phyloP scores from a whole-genome alignment of 306 rosid species.

The Cajanus cajan region DNA sequence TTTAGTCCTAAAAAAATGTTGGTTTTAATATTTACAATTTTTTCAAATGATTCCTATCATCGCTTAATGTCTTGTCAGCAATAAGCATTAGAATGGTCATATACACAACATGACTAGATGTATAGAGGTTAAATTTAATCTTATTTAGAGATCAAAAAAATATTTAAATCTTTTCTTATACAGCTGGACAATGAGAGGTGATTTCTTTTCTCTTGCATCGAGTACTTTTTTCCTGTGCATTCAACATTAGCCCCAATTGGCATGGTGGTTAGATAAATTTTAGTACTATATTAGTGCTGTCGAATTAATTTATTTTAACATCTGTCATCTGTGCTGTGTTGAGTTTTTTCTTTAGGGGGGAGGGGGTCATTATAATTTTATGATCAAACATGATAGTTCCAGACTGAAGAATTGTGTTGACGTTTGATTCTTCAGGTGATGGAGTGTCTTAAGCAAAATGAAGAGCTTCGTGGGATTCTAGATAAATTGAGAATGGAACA shows the following conservation, averaged over 20 bases:
- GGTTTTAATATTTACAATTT: too few species aligned
- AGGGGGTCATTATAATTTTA: background rate
- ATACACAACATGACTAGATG: background rate
- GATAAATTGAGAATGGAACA: conserved; percentile 72
- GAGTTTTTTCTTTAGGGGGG: background rate
- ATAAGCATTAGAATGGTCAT: background rate
- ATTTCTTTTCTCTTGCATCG: conserved; percentile 1
- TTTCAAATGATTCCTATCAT: background rate
- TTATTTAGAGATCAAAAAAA: background rate
- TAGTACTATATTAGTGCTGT: background rate
- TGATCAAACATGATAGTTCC: conserved; percentile 6
- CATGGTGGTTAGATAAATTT: background rate
- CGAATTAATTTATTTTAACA: background rate
- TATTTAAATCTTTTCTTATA: background rate
- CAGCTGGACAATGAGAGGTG: background rate
- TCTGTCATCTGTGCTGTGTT: background rate
- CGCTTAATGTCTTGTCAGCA: background rate
- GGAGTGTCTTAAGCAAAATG: conserved; percentile 88
- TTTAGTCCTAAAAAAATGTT: background rate
- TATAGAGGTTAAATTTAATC: background rate
- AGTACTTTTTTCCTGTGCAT: background rate
- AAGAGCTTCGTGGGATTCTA: conserved; percentile 72
- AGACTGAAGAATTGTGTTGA: conserved; percentile 9
- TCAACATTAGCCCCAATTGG: background rate
- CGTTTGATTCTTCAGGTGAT: conserved; percentile 61